Evolutionary conservation across 768 basidiomycete genomes (phyloP), one percentile per base, ranked within the genome.

Genomic region (Mycena epipterygia): DNA sequence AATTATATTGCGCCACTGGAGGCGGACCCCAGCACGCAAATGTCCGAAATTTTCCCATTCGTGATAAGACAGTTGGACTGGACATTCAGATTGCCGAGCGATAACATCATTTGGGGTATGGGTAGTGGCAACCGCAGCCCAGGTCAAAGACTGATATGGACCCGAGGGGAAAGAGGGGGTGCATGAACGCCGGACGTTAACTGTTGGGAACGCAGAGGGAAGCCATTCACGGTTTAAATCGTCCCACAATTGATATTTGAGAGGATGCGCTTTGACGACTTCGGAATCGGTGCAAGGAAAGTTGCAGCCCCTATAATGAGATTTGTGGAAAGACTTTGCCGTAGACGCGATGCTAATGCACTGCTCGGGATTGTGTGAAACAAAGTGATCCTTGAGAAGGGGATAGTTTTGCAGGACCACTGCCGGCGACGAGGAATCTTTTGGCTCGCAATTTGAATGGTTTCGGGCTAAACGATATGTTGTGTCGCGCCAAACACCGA

Each of bases 1-100:
- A 16, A 81, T 66, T 42, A 89, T 83, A 66, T 89, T 89, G 42
- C 83, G 75, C 88, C 87, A 89, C 56, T 89, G 88, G 0, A 89
- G 70, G 2, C 66, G 75, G 0, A 78, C 66, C 0, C 88, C 88
- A 41, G 84, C 81, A 7, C 89, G 85, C 39, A 89, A 69, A 56
- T 80, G 77, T 14, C 81, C 83, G 58, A 87, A 89, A 0, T 84
- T 79, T 16, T 83, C 76, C 37, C 79, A 84, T 62, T 89, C 88
- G 32, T 89, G 86, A 2, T 86, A 68, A 11, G 70, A 80, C 27
- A 89, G 75, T 8, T 83, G 77, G 25, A 58, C 52, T 6, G 83
- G 84, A 60, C 52, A 53, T 9, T 25, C 29, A 5, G 30, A 53
- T 17, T 64, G 63, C 12, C n/a, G 41, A 3, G 63, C 63, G 29